Conservation (phyloP, 202 grass and related monocot genomes). For the Panicum virgatum region DNA sequence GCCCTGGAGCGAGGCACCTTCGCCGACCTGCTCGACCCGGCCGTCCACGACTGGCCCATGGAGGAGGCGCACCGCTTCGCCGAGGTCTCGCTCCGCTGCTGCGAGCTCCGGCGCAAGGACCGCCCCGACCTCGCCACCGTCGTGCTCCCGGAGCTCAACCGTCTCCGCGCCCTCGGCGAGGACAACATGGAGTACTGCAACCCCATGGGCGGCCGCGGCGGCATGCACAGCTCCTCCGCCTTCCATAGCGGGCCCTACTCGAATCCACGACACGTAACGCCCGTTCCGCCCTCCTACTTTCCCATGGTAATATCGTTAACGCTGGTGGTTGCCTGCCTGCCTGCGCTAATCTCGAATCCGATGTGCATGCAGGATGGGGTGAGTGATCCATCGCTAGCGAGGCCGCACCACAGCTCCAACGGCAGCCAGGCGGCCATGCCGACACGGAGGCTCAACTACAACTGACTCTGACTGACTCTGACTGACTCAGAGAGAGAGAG, state of each 20-base stretch:
- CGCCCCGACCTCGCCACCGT: conserved; percentile 64
- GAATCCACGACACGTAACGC: conserved; percentile 18
- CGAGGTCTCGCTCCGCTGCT: conserved; percentile 60
- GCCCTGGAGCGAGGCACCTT: conserved; percentile 71
- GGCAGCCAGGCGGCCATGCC: background rate
- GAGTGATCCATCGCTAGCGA: conserved; percentile 36
- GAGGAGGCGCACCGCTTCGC: conserved; percentile 59
- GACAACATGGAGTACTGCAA: conserved; percentile 50
- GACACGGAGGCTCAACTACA: conserved; percentile 43
- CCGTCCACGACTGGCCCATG: conserved; percentile 64
- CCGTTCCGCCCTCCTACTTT: background rate
- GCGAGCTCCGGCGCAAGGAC: conserved; percentile 79
- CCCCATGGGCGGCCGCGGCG: background rate
- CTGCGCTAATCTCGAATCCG: background rate
- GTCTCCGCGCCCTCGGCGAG: conserved; percentile 62
- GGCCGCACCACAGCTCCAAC: conserved; percentile 27
- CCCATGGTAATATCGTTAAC: background rate
- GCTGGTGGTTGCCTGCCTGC: no score
- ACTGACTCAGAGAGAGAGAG: no score
- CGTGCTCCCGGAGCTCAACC: conserved; percentile 70
- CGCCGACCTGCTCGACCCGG: conserved; percentile 56
- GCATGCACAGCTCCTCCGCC: conserved; percentile 29
- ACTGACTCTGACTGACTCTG: no score
- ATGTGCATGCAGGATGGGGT: conserved; percentile 28
- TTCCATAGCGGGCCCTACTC: conserved; percentile 35